These are phyloP conservation scores for Vanrija sp. DNA, from an alignment of 1,284 basidiomycete genomes.

Conservation along the genomic window DNA sequence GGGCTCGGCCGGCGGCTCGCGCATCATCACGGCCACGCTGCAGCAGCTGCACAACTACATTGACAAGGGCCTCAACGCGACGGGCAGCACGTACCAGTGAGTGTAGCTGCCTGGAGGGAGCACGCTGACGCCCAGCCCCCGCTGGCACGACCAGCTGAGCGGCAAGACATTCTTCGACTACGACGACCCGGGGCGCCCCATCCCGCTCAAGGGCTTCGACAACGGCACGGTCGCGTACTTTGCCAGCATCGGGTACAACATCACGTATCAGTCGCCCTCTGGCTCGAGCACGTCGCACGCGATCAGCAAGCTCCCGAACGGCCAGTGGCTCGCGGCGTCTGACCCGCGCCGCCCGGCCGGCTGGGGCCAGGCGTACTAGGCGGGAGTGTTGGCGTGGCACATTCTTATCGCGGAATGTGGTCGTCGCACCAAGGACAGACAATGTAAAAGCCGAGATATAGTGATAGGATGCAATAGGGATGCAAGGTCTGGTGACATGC, in stretches of 20 bases:
- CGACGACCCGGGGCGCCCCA: slow-evolving; percentile 15
- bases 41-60: slow-evolving; percentile 40
- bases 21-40: slow-evolving; percentile 51
- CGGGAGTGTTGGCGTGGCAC: not conserved
- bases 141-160: slow-evolving; percentile 51
- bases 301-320: slow-evolving; percentile 21
- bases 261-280: slow-evolving; percentile 28
- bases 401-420: no score
- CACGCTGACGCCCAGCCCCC: slow-evolving; percentile 23
- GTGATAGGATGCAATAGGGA: no score
- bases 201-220: slow-evolving; percentile 40
- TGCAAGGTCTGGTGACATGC: no score
- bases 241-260: slow-evolving; percentile 37
- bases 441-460: no score
- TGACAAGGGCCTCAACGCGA: slow-evolving; percentile 34
- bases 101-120: not conserved
- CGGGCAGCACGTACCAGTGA: slow-evolving; percentile 23
- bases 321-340: slow-evolving; percentile 20
- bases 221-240: slow-evolving; percentile 44
- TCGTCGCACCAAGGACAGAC: no score
- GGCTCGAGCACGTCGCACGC: slow-evolving; percentile 25
- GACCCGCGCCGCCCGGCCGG: slow-evolving; percentile 18
- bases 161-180: slow-evolving; percentile 44
- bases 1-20: slow-evolving; percentile 47
- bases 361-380: slow-evolving; percentile 8